Conservation (phyloP, 768 basidiomycete genomes). For the Amanita inopinata region DNA sequence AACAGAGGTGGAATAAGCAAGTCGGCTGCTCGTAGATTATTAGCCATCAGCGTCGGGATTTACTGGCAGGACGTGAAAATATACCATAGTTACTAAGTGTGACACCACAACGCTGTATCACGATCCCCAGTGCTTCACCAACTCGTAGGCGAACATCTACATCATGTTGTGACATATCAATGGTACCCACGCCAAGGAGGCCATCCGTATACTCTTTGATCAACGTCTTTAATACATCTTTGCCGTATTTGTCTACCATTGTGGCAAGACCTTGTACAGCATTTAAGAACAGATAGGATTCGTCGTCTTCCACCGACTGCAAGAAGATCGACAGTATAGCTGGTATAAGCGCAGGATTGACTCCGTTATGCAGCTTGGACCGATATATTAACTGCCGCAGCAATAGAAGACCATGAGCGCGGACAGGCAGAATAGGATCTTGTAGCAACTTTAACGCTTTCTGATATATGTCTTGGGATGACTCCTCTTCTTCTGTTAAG, state of each 20-base stretch:
- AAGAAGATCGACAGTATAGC: conserved; percentile 84
- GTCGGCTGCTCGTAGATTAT: conserved; percentile 37
- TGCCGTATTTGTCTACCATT: conserved; percentile 72
- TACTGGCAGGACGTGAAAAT: conserved; percentile 11
- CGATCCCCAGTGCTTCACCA: conserved; percentile 77
- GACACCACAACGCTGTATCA: conserved; percentile 65
- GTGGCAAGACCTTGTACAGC: conserved; percentile 85
- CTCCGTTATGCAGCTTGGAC: conserved; percentile 17
- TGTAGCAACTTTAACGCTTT: conserved; percentile 81
- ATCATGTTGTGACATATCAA: conserved; percentile 43
- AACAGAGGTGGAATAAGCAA: conserved; percentile 67
- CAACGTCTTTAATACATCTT: conserved; percentile 58
- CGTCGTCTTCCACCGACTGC: conserved; percentile 79
- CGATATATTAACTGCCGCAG: conserved; percentile 64
- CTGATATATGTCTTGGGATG: conserved; percentile 64
- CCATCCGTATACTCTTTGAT: conserved; percentile 56
- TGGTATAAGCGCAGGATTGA: conserved; percentile 60
- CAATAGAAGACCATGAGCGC: conserved; percentile 83
- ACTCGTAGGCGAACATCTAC: conserved; percentile 67
- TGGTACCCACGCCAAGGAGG: conserved; percentile 39
- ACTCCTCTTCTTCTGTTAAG: conserved; percentile 26
- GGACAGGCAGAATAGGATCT: conserved; percentile 88
- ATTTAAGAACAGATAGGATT: conserved; percentile 92
- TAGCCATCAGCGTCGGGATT: conserved; percentile 1
- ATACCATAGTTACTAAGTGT: conserved; percentile 61